Percentiles rank a stretch among this genome's conserved stretches.
These are phyloP conservation scores for Suhomyces maxii DNA, from an alignment of 1,139 yeast genomes.

Conservation along the genomic window DNA sequence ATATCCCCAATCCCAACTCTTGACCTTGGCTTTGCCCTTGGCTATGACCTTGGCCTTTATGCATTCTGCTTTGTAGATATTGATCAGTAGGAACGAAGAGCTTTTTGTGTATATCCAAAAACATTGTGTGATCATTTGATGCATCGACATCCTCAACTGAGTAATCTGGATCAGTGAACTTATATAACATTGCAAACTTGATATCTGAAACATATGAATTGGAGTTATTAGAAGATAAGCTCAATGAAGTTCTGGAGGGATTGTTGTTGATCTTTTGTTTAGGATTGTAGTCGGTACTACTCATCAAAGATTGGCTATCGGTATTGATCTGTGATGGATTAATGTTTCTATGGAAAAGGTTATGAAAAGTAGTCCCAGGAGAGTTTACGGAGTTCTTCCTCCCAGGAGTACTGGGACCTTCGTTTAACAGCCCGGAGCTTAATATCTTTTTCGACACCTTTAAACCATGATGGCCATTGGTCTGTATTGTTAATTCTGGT, in stretches of 20 bases:
- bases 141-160: slow-evolving; percentile 25
- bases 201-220: slow-evolving; percentile 41
- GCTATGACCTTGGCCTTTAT: slow-evolving; percentile 9
- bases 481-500: slow-evolving; percentile 33
- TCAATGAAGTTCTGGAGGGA: slow-evolving; percentile 26
- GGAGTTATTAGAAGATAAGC: slow-evolving; percentile 43
- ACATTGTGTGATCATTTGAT: slow-evolving; percentile 24
- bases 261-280: slow-evolving; percentile 16
- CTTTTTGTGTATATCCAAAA: slow-evolving; percentile 38
- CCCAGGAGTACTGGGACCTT: slow-evolving; percentile 12
- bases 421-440: slow-evolving; percentile 24
- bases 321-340: slow-evolving; percentile 15
- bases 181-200: slow-evolving; percentile 35
- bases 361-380: slow-evolving; percentile 39
- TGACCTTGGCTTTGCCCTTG: slow-evolving; percentile 6
- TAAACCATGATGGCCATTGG: slow-evolving; percentile 30
- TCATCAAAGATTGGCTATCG: slow-evolving; percentile 4
- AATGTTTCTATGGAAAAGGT: slow-evolving; percentile 35
- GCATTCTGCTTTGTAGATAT: slow-evolving; percentile 29
- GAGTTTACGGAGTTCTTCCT: slow-evolving; percentile 33
- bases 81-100: slow-evolving; percentile 44
- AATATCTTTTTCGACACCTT: slow-evolving; percentile 30
- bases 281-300: slow-evolving; percentile 13
- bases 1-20: slow-evolving; percentile 29
- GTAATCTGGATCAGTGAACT: slow-evolving; percentile 41